A percentile compares a stretch with the other conserved stretches of the same genome.
Conservation (phyloP, 2,329 filamentous ascomycete genomes). For the Ustilaginoidea virens region DNA sequence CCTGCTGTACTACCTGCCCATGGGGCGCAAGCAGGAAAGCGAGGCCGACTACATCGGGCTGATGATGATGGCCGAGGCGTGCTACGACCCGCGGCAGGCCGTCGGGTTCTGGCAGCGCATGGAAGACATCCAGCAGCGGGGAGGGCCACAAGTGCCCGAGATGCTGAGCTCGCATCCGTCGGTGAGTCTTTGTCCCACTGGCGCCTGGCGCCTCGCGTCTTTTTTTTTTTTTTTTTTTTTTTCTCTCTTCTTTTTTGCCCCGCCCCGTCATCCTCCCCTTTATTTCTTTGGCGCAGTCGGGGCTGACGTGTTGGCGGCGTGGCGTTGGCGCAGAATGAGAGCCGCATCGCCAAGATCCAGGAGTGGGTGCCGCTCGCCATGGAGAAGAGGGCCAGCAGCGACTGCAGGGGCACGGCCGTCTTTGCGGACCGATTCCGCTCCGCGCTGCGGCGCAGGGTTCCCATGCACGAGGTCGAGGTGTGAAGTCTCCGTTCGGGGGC, state of each 20-base stretch:
- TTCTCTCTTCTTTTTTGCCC: background rate
- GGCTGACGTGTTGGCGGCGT: too few species aligned
- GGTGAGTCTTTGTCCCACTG: conserved; percentile 23
- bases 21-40: conserved; percentile 54
- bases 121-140: conserved; percentile 29
- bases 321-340: conserved; percentile 39
- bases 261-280: too few species aligned
- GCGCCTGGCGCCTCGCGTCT: background rate
- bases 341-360: conserved; percentile 47
- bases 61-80: conserved; percentile 71
- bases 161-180: conserved; percentile 66
- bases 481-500: too few species aligned
- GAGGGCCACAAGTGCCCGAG: conserved; percentile 42
- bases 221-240: conserved; percentile 1
- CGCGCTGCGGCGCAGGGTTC: conserved; percentile 24
- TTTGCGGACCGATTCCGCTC: conserved; percentile 38
- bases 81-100: conserved; percentile 56
- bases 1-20: conserved; percentile 50
- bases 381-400: conserved; percentile 35
- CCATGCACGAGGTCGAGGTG: conserved; percentile 4
- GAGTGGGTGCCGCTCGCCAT: conserved; percentile 46
- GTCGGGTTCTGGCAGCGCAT: conserved; percentile 53
- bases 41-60: conserved; percentile 72
- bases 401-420: conserved; percentile 33
- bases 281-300: background rate